Base-by-base conservation (phyloP, 2,329 filamentous ascomycete genomes). In the Penicillium sp. region DNA sequence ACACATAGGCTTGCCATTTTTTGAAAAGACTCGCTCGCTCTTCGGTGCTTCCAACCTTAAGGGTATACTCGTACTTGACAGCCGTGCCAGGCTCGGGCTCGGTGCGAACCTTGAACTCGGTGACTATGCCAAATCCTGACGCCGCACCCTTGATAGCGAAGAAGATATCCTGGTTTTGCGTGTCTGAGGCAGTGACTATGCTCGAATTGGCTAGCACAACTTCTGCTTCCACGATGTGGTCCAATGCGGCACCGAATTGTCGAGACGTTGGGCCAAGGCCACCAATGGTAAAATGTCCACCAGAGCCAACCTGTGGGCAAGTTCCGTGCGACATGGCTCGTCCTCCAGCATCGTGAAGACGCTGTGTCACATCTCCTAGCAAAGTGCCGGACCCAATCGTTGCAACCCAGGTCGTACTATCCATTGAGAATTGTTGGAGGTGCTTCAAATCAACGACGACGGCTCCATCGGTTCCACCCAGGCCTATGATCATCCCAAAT, bases 11-110 rank as follows among this genome's bases (percentile, higher is more conserved):
- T 65, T 89, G 87, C 88, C 87, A 90, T 19, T 81, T 72, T 59
- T 82, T 79, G 73, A 84, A 88, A 0, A 85, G 69, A 4, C 78
- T 68, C 0, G 83, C 82, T 65, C 86, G 81, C 1, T 84, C 78
- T 4, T 76, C 66, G 40, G 82, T 81, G 7, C 78, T 81, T 10
- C 80, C 81, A 6, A 86, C 78, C 17, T 78, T 79, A 59, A 88
- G 75, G 15, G 79, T 81, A 73, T 84, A 89, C 3, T 82, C 82
- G 72, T 88, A 89, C 61, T 88, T 81, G 5, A 90, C 81, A 2
- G 86, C 79, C 44, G 7, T 78, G 75, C 30, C 61, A 1, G 78
- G 79, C 13, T 73, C 75, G 0, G 73, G 68, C 49, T 78, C 68
- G 0, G 77, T 79, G 38, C 74, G 72, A 28, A 79, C 66, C 10